Base-by-base conservation (phyloP, 768 basidiomycete species). In the Ramaria rubella region DNA sequence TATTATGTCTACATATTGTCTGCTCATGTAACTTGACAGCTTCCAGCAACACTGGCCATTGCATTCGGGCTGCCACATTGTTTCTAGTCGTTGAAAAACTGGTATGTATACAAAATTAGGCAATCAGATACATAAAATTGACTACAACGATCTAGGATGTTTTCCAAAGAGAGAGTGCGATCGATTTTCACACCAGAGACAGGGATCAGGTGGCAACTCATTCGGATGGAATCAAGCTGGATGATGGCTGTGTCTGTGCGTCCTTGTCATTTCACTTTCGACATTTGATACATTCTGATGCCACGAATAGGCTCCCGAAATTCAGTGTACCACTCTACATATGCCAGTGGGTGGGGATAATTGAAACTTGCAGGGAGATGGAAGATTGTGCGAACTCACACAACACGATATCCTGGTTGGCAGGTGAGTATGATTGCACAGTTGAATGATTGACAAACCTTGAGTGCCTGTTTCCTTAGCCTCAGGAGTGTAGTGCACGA, bases 281-380 rank as follows among this genome's bases (percentile, higher is more conserved):
- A 55, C 59, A 36, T 61, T 59, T 9, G 52, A 21, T 1, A 57
- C 57, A 27, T 61, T 65, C 1, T 67, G 67, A 2, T 56, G 61
- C 4, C 60, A 56, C 8, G 70, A 40, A 2, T 26, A 42, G 48
- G 60, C n/a, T 23, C 17, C 46, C 29, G 4, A 17, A 27, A 36
- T 64, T 60, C 49, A 0, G 54, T 66, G 52, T 62, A 68, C 62
- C 63, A 67, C 27, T 68, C 59, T n/a, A 68, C 30, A 34, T 68
- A 69, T 1, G 66, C 64, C n/a, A 68, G 58, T 0, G 46, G 58
- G 7, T 59, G 29, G 23, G 46, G 49, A 9, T 49, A 38, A n/a
- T 38, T 61, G 30, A 58, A 52, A 24, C 57, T 31, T 6, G 7
- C 27, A 17, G 63, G 57, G 1, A 61, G 15, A 7, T 23, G 58